Evolutionary conservation across 2,329 filamentous ascomycete species (phyloP), one percentile per base, ranked within the genome.

Genomic region (Venturia carpophila): DNA sequence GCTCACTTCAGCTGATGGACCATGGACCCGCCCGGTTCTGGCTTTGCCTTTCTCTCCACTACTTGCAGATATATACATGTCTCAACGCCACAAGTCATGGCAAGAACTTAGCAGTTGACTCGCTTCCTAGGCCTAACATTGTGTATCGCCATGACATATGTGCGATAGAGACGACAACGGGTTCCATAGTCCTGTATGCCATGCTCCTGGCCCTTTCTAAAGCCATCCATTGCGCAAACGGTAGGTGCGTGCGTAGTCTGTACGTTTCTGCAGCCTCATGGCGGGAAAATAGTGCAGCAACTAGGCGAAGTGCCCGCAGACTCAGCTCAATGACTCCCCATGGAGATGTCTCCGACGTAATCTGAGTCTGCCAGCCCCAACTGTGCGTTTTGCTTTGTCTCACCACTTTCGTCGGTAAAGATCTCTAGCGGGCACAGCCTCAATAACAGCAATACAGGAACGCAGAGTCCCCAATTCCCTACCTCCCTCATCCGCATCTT

Each of bases 351-450:
- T 58, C 30, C 37, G 27, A 27, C 30, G 15, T 58, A 13, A 1
- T 5, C 52, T 34, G 30, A 17, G 49, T 27, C 24, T 34, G 27
- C 30, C 24, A 5, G 24, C 27, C 34, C 9, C 49, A 34, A 10
- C 5, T 58, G 17, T 37, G 30, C 37, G 52, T 58, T 58, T 58
- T 37, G 52, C 52, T 39, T 58, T 58, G 52, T 58, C 52, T 58
- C 52, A 58, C 30, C 27, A 6, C 52, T 19, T 58, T 58, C 6
- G 27, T 27, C 37, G 52, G 37, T 30, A 37, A 13, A 5, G 52
- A 58, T 34, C 17, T 37, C 15, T 21, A 34, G 10, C 11, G 17
- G 24, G 49, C 34, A 56, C 49, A 56, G 49, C 49, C 30, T 56
- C 27, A n/a, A 56, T 34, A 17, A 11, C 24, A 34, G 13, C 15